phyloP scores from a whole-genome alignment of 1,139 yeast genomes.

The Protomyces inouyei region DNA sequence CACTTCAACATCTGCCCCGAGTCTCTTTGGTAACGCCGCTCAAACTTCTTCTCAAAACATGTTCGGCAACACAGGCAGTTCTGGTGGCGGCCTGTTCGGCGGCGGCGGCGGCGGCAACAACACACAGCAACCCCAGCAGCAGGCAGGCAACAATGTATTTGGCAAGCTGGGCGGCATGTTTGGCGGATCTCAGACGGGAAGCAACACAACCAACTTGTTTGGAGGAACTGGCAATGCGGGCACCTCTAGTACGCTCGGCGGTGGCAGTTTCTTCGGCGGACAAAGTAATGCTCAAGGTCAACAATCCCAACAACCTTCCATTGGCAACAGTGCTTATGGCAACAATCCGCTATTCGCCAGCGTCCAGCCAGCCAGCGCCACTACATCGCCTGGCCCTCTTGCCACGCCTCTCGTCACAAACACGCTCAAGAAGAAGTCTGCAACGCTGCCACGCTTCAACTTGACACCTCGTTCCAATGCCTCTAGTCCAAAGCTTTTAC shows the following conservation, averaged over 20 bases:
- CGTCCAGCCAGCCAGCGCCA: slow-evolving; percentile 33
- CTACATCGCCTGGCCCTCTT: slow-evolving; percentile 45
- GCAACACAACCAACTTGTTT: slow-evolving; percentile 1
- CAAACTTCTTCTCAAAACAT: slow-evolving; percentile 29
- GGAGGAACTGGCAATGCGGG: slow-evolving; percentile 31
- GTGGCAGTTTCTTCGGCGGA: slow-evolving; percentile 37
- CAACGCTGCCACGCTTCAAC: slow-evolving; percentile 58
- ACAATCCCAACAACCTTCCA: slow-evolving; percentile 41
- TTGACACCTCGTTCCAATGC: slow-evolving; percentile 50
- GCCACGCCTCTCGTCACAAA: slow-evolving; percentile 50
- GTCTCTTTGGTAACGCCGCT: slow-evolving; percentile 31
- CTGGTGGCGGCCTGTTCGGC: slow-evolving; percentile 40
- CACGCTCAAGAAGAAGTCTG: slow-evolving; percentile 48
- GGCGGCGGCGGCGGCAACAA: slow-evolving; percentile 34
- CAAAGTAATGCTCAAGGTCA: slow-evolving; percentile 4
- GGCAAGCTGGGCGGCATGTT: slow-evolving; percentile 37
- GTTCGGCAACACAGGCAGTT: slow-evolving; percentile 32
- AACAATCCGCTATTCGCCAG: slow-evolving; percentile 58
- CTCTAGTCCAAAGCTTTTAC: slow-evolving; percentile 5
- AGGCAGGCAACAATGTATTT: background rate
- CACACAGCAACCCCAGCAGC: background rate
- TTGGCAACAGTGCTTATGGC: slow-evolving; percentile 68
- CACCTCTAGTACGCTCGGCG: slow-evolving; percentile 27
- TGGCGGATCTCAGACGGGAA: slow-evolving; percentile 31
- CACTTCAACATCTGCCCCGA: slow-evolving; percentile 24